These are phyloP conservation scores for Rubroshorea leprosula DNA, from an alignment of 345 rosid species.

Conservation along the genomic window DNA sequence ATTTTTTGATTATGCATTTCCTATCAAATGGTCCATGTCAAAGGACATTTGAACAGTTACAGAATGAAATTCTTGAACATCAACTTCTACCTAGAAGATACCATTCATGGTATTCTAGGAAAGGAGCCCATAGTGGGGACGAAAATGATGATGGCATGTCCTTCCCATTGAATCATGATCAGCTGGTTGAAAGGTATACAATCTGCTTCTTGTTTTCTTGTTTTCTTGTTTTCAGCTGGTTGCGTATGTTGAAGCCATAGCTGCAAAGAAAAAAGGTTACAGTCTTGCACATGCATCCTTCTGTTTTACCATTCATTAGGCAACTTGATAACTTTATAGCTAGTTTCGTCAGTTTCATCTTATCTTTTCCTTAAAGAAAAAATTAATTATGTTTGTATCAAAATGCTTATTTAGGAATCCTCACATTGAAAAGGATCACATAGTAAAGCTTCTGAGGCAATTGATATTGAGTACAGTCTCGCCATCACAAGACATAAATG, in stretches of 20 bases:
- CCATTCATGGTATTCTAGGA: conserved; percentile 95
- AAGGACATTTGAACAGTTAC: conserved; percentile 59
- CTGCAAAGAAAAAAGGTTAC: too few relatives aligned
- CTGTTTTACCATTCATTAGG: background rate
- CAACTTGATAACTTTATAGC: conserved; percentile 1
- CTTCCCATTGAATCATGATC: conserved; percentile 61
- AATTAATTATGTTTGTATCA: conserved; percentile 16
- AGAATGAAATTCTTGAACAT: conserved; percentile 83
- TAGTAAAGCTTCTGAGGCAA: conserved; percentile 93
- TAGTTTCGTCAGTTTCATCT: conserved; percentile 3
- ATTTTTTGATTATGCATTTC: conserved; percentile 91
- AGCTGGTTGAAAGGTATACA: conserved; percentile 68
- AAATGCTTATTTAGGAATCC: conserved; percentile 58
- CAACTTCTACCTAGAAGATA: conserved; percentile 92
- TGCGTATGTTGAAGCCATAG: background rate
- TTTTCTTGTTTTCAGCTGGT: too few relatives aligned
- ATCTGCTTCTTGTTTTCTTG: conserved; percentile 10
- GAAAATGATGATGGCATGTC: conserved; percentile 78
- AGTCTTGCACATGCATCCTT: too few relatives aligned
- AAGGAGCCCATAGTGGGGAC: conserved; percentile 52
- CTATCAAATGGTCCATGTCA: conserved; percentile 91
- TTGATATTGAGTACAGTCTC: conserved; percentile 52
- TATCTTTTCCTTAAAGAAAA: background rate
- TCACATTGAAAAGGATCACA: conserved; percentile 79
- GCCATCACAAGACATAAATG: conserved; percentile 40